A percentile compares a stretch with the other conserved stretches of the same genome.
These are phyloP conservation scores for Eucalyptus erythrocorys DNA, from an alignment of 345 rosid species.

Conservation along the genomic window DNA sequence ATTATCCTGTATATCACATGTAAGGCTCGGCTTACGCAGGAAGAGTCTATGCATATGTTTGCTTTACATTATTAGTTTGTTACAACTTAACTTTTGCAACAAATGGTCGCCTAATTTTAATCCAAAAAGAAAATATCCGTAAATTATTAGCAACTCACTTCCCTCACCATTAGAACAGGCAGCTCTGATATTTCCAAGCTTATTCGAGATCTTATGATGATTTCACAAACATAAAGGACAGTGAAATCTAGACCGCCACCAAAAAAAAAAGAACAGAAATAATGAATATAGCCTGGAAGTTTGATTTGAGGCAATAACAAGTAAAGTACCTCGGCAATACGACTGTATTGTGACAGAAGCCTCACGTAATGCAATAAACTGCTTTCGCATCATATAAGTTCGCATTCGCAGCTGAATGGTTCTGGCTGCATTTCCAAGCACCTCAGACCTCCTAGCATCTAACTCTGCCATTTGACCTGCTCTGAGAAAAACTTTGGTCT, in stretches of 20 bases:
- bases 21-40: background rate
- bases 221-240: background rate
- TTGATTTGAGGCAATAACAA: background rate
- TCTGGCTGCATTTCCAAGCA: conserved; percentile 93
- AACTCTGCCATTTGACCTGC: conserved; percentile 99
- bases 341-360: conserved; percentile 74
- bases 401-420: conserved; percentile 68
- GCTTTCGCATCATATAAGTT: conserved; percentile 66
- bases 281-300: background rate
- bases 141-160: background rate
- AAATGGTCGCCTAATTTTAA: background rate
- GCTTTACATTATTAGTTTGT: background rate
- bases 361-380: conserved; percentile 46
- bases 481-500: conserved; percentile 82
- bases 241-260: background rate
- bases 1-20: background rate
- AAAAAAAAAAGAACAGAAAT: background rate
- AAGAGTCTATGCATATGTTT: background rate
- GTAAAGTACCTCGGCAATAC: conserved; percentile 55
- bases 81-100: background rate
- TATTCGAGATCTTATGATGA: background rate
- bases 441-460: conserved; percentile 94
- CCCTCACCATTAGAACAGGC: background rate
- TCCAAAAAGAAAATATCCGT: background rate
- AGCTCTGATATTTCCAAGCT: background rate